A percentile compares a stretch with the other conserved stretches of the same genome.
Evolutionary conservation across 1,139 yeast species (phyloP).

Genomic region (Kodamaea plutei): DNA sequence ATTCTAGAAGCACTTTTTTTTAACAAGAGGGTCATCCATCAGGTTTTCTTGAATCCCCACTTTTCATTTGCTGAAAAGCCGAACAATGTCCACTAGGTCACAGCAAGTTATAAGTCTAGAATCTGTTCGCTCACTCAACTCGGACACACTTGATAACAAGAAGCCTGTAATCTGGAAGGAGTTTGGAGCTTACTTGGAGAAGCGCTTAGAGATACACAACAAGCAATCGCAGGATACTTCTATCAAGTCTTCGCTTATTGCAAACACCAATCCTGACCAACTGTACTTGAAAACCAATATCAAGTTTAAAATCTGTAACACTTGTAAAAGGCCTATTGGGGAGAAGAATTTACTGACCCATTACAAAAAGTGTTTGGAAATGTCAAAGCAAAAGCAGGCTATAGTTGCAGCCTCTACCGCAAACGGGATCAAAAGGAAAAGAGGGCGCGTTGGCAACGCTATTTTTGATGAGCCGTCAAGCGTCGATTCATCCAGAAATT

Average conservation of each 20-base stretch:
- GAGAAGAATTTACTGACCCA: conserved; percentile 44
- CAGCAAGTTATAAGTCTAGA: conserved; percentile 30
- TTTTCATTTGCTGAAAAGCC: neutral
- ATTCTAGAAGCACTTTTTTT: too few relatives aligned
- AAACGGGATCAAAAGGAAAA: conserved; percentile 23
- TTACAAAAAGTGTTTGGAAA: conserved; percentile 44
- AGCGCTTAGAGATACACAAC: conserved; percentile 31
- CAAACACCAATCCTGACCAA: conserved; percentile 27
- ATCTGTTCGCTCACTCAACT: conserved; percentile 22
- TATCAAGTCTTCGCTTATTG: conserved; percentile 14
- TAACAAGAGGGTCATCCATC: too few relatives aligned
- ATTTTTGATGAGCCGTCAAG: conserved; percentile 37
- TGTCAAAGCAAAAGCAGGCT: conserved; percentile 36
- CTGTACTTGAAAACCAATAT: conserved; percentile 42
- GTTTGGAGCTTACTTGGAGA: conserved; percentile 55
- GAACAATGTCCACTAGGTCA: conserved; percentile 28
- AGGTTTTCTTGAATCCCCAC: too few relatives aligned
- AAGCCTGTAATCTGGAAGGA: conserved; percentile 52
- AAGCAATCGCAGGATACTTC: conserved; percentile 17
- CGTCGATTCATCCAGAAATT: conserved; percentile 38
- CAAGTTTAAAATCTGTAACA: conserved; percentile 60
- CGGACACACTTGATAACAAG: conserved; percentile 11
- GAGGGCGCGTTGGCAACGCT: conserved; percentile 24
- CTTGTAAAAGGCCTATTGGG: conserved; percentile 63
- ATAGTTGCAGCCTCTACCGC: conserved; percentile 17